Percentiles rank a stretch among this genome's conserved stretches.
Evolutionary conservation across 495 filamentous ascomycete species (phyloP).

Genomic region (Alectoria sarmentosa): DNA sequence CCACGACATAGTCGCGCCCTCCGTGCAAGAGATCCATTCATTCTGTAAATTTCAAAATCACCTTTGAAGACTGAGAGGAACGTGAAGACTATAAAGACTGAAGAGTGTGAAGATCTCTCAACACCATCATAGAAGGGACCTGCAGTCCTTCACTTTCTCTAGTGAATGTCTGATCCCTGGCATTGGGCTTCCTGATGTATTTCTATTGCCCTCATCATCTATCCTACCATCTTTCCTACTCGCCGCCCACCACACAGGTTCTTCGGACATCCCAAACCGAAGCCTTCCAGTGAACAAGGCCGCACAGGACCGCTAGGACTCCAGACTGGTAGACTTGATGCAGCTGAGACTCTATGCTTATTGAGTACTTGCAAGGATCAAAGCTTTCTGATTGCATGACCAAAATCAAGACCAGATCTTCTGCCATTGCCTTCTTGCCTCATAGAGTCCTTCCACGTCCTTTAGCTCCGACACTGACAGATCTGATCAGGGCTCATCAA

Average conservation of each 20-base stretch:
- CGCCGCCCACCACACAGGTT: neutral
- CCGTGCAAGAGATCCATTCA: neutral
- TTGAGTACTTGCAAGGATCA: neutral
- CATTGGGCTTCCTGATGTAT: neutral
- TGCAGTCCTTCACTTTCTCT: neutral
- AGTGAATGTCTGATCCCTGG: slow-evolving; percentile 1
- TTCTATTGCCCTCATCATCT: neutral
- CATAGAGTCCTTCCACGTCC: neutral
- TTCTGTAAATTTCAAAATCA: neutral
- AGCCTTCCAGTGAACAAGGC: neutral
- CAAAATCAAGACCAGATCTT: neutral
- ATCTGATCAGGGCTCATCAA: neutral
- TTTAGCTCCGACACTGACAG: neutral
- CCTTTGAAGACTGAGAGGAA: neutral
- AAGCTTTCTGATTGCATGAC: neutral
- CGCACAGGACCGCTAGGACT: neutral
- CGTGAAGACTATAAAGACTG: neutral
- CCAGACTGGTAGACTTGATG: neutral
- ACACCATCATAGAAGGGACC: neutral
- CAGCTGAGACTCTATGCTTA: neutral
- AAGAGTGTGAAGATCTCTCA: neutral
- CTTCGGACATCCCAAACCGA: neutral
- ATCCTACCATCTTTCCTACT: neutral
- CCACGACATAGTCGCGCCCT: neutral
- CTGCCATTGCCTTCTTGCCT: neutral